phyloP scores from a whole-genome alignment of 441 rosid genomes.

The Brassica balearica region DNA sequence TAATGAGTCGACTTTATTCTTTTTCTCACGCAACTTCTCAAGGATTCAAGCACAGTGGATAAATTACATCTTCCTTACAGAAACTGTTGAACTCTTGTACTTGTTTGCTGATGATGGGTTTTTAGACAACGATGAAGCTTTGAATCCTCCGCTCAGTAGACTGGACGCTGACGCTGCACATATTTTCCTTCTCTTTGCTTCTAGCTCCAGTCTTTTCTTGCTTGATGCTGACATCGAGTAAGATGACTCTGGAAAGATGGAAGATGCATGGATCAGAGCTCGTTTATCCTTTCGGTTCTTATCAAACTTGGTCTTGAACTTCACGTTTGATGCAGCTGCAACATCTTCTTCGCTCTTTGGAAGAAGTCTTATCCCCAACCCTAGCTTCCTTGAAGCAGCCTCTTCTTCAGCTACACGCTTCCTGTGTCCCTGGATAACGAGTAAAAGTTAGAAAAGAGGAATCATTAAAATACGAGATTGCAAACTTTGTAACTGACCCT shows the following conservation, averaged over 20 bases:
- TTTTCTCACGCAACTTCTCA: conserved; percentile 10
- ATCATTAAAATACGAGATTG: neutral
- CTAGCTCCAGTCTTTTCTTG: conserved; percentile 67
- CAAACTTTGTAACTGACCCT: conserved; percentile 50
- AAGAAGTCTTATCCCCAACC: conserved; percentile 81
- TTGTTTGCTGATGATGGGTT: conserved; percentile 46
- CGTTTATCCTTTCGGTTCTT: conserved; percentile 76
- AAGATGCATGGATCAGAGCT: conserved; percentile 64
- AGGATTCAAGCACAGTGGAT: neutral
- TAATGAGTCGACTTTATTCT: neutral
- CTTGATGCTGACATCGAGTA: conserved; percentile 47
- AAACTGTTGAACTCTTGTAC: conserved; percentile 43
- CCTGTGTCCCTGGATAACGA: conserved; percentile 60
- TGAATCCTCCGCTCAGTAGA: conserved; percentile 68
- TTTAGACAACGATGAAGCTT: conserved; percentile 69
- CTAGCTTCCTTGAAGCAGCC: conserved; percentile 67
- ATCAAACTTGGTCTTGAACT: conserved; percentile 74
- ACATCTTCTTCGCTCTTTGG: conserved; percentile 69
- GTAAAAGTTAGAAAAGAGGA: conserved; percentile 11
- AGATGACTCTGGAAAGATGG: conserved; percentile 68
- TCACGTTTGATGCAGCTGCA: conserved; percentile 60
- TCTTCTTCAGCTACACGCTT: conserved; percentile 90
- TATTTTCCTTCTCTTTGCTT: conserved; percentile 81
- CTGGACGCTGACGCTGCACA: conserved; percentile 67
- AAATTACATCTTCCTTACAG: conserved; percentile 50